Evolutionary conservation across 352 stramenopile genomes (phyloP).

Genomic region (Thalassiosira ordinaria): DNA sequence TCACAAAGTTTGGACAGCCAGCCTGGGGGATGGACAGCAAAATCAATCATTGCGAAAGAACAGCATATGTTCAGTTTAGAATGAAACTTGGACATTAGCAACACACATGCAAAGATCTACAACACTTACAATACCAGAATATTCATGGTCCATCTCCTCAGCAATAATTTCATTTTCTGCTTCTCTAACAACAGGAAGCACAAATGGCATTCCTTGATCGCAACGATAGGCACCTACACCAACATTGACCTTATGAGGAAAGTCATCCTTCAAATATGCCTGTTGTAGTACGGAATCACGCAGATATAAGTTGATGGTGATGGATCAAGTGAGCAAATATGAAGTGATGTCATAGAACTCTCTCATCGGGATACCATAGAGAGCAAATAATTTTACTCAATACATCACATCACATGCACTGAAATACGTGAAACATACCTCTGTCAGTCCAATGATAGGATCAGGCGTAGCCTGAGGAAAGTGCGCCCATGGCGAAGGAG

Average conservation of each 20-base stretch:
- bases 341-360: too few relatives aligned
- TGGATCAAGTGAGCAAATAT: too few relatives aligned
- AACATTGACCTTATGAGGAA: slow-evolving; percentile 89
- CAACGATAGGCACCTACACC: slow-evolving; percentile 99
- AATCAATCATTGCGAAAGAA: too few relatives aligned
- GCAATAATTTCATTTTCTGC: slow-evolving; percentile 94
- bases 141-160: slow-evolving; percentile 96
- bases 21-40: too few relatives aligned
- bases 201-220: slow-evolving; percentile 91
- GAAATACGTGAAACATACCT: slow-evolving; percentile 86
- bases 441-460: slow-evolving; percentile 96
- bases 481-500: slow-evolving; percentile 71
- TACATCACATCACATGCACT: slow-evolving; percentile 9
- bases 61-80: too few relatives aligned
- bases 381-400: too few relatives aligned
- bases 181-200: slow-evolving; percentile 96
- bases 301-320: too few relatives aligned
- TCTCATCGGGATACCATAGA: too few relatives aligned
- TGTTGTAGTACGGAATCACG: too few relatives aligned
- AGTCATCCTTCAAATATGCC: slow-evolving; percentile 75
- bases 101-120: too few relatives aligned
- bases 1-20: slow-evolving; percentile 81
- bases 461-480: slow-evolving; percentile 95
- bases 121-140: slow-evolving; percentile 92
- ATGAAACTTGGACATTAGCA: too few relatives aligned